Evolutionary conservation across 169 alveolate genomes (phyloP).

Genomic region (Plasmodium coatneyi): DNA sequence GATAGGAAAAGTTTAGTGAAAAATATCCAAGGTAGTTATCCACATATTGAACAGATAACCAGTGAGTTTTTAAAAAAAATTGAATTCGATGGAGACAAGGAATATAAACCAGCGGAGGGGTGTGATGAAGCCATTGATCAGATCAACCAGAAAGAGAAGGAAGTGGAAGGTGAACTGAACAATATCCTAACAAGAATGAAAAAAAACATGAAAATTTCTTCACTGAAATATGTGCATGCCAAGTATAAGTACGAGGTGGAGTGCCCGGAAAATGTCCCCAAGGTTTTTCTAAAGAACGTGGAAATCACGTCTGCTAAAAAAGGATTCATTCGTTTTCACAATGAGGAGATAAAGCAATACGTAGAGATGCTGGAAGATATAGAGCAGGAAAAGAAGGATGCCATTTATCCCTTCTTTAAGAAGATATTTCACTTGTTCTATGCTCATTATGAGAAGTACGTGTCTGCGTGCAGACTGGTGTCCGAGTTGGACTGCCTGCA

Average conservation of each 20-base stretch:
- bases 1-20: conserved; percentile 25
- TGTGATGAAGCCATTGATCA: conserved; percentile 74
- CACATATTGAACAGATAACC: conserved; percentile 77
- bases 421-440: conserved; percentile 87
- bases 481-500: conserved; percentile 94
- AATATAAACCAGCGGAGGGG: conserved; percentile 77
- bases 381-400: conserved; percentile 89
- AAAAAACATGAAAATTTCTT: conserved; percentile 53
- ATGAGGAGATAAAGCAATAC: conserved; percentile 77
- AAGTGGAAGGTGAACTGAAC: conserved; percentile 51
- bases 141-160: conserved; percentile 51
- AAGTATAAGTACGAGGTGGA: conserved; percentile 94
- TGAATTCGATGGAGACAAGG: conserved; percentile 78
- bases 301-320: conserved; percentile 94
- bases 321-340: conserved; percentile 91
- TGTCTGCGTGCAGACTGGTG: conserved; percentile 72
- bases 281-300: conserved; percentile 79
- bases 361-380: conserved; percentile 89
- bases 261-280: conserved; percentile 85
- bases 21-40: conserved; percentile 73
- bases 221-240: conserved; percentile 82
- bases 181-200: conserved; percentile 63
- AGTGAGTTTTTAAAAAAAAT: conserved; percentile 77
- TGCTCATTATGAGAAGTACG: conserved; percentile 76
- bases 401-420: conserved; percentile 87